phyloP scores from a whole-genome alignment of 345 rosid genomes.

The Abelmoschus esculentus region DNA sequence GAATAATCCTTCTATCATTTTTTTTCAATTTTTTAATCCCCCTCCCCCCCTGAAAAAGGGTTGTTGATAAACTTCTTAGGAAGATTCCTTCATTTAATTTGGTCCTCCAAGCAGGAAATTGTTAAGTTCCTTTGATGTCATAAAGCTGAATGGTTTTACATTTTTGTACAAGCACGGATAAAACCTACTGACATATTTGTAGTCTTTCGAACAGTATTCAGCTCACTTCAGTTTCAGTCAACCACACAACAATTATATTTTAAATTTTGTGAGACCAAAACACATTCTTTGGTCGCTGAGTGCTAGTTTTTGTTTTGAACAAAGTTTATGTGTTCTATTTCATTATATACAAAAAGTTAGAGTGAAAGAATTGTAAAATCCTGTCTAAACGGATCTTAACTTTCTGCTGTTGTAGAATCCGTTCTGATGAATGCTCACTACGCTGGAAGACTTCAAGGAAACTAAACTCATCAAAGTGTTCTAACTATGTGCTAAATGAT shows the following conservation, averaged over 20 bases:
- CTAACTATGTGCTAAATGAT: constrained; percentile 24
- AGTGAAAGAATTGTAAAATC: background rate
- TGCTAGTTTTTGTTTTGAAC: background rate
- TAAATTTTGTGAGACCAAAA: background rate
- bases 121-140: background rate
- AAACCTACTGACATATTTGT: background rate
- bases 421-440: constrained; percentile 29
- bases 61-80: background rate
- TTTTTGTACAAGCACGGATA: background rate
- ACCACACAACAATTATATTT: background rate
- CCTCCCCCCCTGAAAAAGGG: background rate
- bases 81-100: background rate
- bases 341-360: background rate
- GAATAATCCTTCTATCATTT: background rate
- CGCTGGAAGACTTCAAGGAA: constrained; percentile 34
- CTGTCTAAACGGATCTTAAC: constrained; percentile 4
- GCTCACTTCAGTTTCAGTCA: background rate
- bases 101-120: background rate
- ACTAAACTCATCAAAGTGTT: constrained; percentile 23
- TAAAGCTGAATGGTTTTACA: background rate
- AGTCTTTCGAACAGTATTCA: background rate
- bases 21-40: background rate
- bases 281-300: background rate
- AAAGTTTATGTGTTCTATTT: background rate
- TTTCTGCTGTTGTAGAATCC: constrained; percentile 21